These are phyloP conservation scores for Casuarina cunninghamiana DNA, from an alignment of 306 rosid genomes.

Conservation along the genomic window DNA sequence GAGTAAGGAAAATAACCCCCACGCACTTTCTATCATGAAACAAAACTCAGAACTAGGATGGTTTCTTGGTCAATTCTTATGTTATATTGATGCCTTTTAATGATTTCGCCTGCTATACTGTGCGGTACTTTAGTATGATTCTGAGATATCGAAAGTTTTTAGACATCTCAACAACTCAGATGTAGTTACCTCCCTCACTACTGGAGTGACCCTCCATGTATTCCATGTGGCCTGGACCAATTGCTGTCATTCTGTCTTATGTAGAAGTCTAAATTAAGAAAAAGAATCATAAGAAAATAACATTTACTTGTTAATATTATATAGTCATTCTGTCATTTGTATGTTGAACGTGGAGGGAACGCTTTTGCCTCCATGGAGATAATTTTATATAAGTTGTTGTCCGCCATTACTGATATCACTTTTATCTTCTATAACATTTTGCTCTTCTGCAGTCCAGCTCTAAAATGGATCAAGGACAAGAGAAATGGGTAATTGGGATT, in stretches of 20 bases:
- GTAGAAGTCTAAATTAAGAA: background rate
- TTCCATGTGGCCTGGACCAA: background rate
- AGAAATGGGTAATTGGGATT: slow-evolving; percentile 68
- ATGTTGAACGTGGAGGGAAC: background rate
- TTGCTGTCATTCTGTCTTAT: background rate
- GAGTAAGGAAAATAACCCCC: background rate
- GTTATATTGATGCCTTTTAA: background rate
- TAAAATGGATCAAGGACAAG: slow-evolving; percentile 29
- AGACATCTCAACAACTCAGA: background rate
- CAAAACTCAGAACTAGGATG: background rate
- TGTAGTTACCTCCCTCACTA: background rate
- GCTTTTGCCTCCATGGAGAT: background rate
- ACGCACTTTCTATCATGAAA: too few species aligned
- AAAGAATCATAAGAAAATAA: background rate
- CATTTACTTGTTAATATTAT: background rate
- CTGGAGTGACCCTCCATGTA: background rate
- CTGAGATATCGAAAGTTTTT: background rate
- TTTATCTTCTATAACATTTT: slow-evolving; percentile 4
- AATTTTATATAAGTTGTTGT: background rate
- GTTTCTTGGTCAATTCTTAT: background rate
- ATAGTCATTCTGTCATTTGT: slow-evolving; percentile 3
- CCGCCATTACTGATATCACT: background rate
- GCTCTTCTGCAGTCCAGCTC: slow-evolving; percentile 35
- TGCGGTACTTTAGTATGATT: background rate
- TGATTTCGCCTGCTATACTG: background rate